Evolutionary conservation across 2,329 filamentous ascomycete genomes (phyloP).

Genomic region (Xylaria sp.): DNA sequence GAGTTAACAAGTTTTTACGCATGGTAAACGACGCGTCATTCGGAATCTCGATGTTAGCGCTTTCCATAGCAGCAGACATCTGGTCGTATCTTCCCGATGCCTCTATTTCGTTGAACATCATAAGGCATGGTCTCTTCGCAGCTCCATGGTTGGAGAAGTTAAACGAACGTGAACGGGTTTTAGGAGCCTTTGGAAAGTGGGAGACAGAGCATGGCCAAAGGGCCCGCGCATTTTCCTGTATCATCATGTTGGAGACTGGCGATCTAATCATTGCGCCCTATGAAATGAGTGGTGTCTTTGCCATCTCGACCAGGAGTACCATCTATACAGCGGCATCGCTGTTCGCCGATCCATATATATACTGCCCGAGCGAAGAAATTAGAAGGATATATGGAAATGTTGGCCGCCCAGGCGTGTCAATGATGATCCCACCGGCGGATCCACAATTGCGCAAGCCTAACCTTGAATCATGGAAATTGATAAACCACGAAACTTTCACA

Average conservation of each 20-base stretch:
- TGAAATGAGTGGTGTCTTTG: too few relatives aligned
- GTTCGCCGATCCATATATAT: slow-evolving; percentile 6
- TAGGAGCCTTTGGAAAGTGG: too few relatives aligned
- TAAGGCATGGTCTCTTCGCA: background rate
- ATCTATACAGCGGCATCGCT: slow-evolving; percentile 16
- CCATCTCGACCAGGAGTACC: slow-evolving; percentile 9
- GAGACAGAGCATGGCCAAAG: too few relatives aligned
- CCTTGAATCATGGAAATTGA: slow-evolving; percentile 12
- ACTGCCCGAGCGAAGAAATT: background rate
- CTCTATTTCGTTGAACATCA: slow-evolving; percentile 13
- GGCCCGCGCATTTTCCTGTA: slow-evolving; percentile 10
- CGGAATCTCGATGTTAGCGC: background rate
- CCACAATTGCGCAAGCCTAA: slow-evolving; percentile 8
- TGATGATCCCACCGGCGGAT: slow-evolving; percentile 10
- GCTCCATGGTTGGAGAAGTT: background rate
- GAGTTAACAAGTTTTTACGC: background rate
- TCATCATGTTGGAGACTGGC: slow-evolving; percentile 15
- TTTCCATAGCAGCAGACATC: background rate
- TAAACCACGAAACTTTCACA: slow-evolving; percentile 18
- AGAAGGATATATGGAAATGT: slow-evolving; percentile 23
- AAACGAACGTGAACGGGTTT: too few relatives aligned
- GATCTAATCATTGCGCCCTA: background rate
- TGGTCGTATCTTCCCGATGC: slow-evolving; percentile 1
- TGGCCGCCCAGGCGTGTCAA: slow-evolving; percentile 17
- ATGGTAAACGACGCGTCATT: background rate